Evolutionary conservation across 1,284 basidiomycete species (phyloP).

Genomic region (Tausonia pullulans): DNA sequence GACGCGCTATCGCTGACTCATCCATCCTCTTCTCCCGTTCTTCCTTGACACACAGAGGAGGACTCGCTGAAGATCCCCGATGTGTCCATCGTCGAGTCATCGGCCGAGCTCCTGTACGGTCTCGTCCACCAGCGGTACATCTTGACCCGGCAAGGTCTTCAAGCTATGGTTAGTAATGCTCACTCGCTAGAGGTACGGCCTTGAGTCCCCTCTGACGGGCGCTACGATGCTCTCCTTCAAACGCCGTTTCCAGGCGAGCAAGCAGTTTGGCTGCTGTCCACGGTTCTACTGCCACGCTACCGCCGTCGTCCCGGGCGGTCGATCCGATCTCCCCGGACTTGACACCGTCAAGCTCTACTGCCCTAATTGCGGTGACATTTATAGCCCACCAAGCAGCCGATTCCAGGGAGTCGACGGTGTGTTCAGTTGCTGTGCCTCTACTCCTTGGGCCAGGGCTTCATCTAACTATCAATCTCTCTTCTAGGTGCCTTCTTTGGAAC

Average conservation of each 20-base stretch:
- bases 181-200: not conserved
- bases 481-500: constrained; percentile 97
- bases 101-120: constrained; percentile 93
- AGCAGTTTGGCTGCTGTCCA: constrained; percentile 78
- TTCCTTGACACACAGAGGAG: constrained; percentile 46
- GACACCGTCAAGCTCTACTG: constrained; percentile 99
- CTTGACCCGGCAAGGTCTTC: constrained; percentile 81
- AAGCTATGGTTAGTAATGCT: constrained; percentile 70
- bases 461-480: not conserved
- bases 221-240: not conserved
- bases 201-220: not conserved
- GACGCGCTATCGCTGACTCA: not conserved
- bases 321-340: constrained; percentile 91
- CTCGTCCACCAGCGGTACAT: constrained; percentile 97
- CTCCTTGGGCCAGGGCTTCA: not conserved
- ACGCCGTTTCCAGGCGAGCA: constrained; percentile 4
- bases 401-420: constrained; percentile 92
- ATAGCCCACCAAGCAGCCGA: constrained; percentile 85
- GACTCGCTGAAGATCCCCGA: constrained; percentile 69
- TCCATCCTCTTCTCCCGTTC: not conserved
- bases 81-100: constrained; percentile 95
- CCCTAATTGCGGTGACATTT: constrained; percentile 96
- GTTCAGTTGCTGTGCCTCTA: constrained; percentile 23
- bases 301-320: constrained; percentile 88
- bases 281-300: constrained; percentile 85